Conservation (phyloP, 768 basidiomycete species). For the Asterophora parasitica region DNA sequence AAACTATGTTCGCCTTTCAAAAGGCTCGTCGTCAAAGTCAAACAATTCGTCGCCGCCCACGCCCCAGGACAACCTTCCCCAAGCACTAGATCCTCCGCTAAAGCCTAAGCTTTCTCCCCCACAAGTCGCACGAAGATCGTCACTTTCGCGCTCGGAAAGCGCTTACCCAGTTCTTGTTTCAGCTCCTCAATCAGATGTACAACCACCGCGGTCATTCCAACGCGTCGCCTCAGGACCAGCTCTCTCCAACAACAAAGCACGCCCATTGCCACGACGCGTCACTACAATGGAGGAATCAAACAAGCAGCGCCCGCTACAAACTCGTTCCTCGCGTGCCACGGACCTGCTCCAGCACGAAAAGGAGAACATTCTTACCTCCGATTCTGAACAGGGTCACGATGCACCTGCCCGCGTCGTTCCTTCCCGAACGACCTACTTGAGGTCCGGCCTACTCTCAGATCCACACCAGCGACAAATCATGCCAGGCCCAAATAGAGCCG, state of each 20-base stretch:
- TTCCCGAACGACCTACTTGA: slow-evolving; percentile 17
- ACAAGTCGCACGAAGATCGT: slow-evolving; percentile 39
- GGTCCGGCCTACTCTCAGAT: slow-evolving; percentile 21
- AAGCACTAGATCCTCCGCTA: slow-evolving; percentile 35
- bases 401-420: slow-evolving; percentile 19
- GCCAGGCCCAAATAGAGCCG: slow-evolving; percentile 42
- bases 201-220: slow-evolving; percentile 50
- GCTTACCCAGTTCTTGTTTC: slow-evolving; percentile 44
- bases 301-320: slow-evolving; percentile 12
- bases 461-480: slow-evolving; percentile 36
- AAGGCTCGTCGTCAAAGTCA: slow-evolving; percentile 41
- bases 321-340: slow-evolving; percentile 13
- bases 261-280: slow-evolving; percentile 34
- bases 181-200: slow-evolving; percentile 20
- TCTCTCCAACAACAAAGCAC: slow-evolving; percentile 30
- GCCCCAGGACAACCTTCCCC: slow-evolving; percentile 32
- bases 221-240: slow-evolving; percentile 64
- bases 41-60: slow-evolving; percentile 43
- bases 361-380: slow-evolving; percentile 38
- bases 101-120: slow-evolving; percentile 31
- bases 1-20: slow-evolving; percentile 52
- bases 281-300: slow-evolving; percentile 33
- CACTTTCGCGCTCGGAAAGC: slow-evolving; percentile 66
- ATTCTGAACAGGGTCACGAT: slow-evolving; percentile 30
- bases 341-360: slow-evolving; percentile 42